These are phyloP conservation scores for Backusella tuberculispora DNA, from an alignment of 192 early-diverging fungal genomes.

Conservation along the genomic window DNA sequence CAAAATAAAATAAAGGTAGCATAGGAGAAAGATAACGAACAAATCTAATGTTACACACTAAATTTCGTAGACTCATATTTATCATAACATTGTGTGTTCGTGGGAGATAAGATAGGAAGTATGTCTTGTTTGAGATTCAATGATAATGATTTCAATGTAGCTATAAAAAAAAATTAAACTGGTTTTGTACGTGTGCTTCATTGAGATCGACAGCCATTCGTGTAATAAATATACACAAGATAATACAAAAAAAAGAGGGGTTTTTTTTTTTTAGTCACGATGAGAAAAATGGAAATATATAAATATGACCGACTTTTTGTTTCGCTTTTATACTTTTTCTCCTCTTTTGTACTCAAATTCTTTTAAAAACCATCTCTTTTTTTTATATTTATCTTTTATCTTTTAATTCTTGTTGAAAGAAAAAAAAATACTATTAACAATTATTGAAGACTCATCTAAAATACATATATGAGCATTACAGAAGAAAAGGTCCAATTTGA, in stretches of 20 bases:
- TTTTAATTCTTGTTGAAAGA: slow-evolving; percentile 5
- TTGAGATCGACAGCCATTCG: not conserved
- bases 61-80: slow-evolving; percentile 8
- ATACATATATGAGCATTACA: not conserved
- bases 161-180: not conserved
- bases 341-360: not conserved
- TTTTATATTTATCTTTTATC: not conserved
- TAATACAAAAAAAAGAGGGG: slow-evolving; percentile 2
- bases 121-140: not conserved
- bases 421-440: not conserved
- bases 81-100: not conserved
- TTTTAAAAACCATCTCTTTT: not conserved
- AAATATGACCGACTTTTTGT: not conserved
- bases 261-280: not conserved
- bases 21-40: not conserved
- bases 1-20: not conserved
- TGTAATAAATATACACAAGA: slow-evolving; percentile 3
- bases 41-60: slow-evolving; percentile 1
- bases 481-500: slow-evolving; percentile 2
- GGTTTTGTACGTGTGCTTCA: slow-evolving; percentile 6
- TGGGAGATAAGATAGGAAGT: not conserved
- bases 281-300: slow-evolving; percentile 10
- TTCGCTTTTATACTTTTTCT: not conserved
- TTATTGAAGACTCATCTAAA: not conserved
- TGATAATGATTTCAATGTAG: not conserved